Evolutionary conservation across 148 eudicot species (phyloP).

Genomic region (Dysphania ambrosioides): DNA sequence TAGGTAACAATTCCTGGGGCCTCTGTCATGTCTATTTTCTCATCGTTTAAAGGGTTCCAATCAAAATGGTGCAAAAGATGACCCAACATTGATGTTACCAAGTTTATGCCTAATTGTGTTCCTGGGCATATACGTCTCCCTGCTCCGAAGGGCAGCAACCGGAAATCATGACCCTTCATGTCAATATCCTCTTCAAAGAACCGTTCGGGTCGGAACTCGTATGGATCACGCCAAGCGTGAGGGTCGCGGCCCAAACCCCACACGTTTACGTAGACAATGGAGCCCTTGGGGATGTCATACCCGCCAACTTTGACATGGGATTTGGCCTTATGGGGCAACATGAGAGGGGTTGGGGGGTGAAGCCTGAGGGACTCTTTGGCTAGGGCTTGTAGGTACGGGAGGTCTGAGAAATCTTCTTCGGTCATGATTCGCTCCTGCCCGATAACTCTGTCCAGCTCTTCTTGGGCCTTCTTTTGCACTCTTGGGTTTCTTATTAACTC

Average conservation of each 20-base stretch:
- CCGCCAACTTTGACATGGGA: constrained; percentile 75
- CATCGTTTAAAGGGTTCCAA: constrained; percentile 56
- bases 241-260: constrained; percentile 86
- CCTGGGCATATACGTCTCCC: constrained; percentile 83
- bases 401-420: constrained; percentile 64
- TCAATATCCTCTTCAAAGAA: constrained; percentile 71
- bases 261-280: constrained; percentile 62
- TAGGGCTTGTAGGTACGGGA: constrained; percentile 65
- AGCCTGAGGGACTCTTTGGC: constrained; percentile 70
- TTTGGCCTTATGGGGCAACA: constrained; percentile 75
- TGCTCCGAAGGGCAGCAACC: constrained; percentile 73
- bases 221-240: constrained; percentile 49
- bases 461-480: constrained; percentile 79
- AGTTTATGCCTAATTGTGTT: constrained; percentile 63
- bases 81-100: constrained; percentile 75
- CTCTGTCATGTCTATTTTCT: constrained; percentile 69
- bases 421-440: constrained; percentile 66
- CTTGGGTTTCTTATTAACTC: constrained; percentile 72
- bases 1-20: constrained; percentile 68
- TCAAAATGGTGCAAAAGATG: constrained; percentile 70
- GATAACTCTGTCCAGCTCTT: constrained; percentile 63
- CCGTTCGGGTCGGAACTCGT: constrained; percentile 65
- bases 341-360: constrained; percentile 87
- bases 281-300: constrained; percentile 70
- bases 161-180: constrained; percentile 71